These are phyloP conservation scores for Luvunga scandens DNA, from an alignment of 345 rosid genomes.

Conservation along the genomic window DNA sequence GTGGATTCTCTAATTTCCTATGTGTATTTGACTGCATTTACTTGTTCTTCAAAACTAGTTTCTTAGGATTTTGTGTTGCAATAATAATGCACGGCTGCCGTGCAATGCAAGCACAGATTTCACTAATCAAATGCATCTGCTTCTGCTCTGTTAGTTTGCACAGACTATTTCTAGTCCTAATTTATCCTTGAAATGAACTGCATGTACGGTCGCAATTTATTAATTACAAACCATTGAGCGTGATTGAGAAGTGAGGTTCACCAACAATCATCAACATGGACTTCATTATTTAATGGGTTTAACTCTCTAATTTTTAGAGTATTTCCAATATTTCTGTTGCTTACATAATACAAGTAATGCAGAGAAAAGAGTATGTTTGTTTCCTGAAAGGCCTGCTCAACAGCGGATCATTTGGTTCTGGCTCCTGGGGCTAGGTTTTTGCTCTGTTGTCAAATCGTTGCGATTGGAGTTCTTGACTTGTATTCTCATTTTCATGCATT, in stretches of 20 bases:
- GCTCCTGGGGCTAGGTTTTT: neutral
- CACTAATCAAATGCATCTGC: neutral
- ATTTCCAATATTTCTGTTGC: neutral
- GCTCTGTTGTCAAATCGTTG: neutral
- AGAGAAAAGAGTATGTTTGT: neutral
- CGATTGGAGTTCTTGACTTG: conserved; percentile 4
- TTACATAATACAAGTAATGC: neutral
- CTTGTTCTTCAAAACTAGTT: neutral
- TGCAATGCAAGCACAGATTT: neutral
- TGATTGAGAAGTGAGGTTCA: neutral
- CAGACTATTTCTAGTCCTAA: neutral
- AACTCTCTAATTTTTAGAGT: neutral
- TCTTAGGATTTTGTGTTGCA: too few relatives aligned
- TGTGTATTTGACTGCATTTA: neutral
- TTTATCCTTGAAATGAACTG: neutral
- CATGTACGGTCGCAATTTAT: too few relatives aligned
- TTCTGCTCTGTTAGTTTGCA: neutral
- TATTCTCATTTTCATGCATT: neutral
- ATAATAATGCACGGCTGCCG: too few relatives aligned
- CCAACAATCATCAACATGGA: neutral
- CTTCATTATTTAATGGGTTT: neutral
- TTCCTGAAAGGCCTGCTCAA: neutral
- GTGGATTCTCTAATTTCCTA: neutral
- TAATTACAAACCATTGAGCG: neutral
- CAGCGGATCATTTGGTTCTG: neutral